Evolutionary conservation across 495 filamentous ascomycete species (phyloP).

Genomic region (Neurospora hispaniola): DNA sequence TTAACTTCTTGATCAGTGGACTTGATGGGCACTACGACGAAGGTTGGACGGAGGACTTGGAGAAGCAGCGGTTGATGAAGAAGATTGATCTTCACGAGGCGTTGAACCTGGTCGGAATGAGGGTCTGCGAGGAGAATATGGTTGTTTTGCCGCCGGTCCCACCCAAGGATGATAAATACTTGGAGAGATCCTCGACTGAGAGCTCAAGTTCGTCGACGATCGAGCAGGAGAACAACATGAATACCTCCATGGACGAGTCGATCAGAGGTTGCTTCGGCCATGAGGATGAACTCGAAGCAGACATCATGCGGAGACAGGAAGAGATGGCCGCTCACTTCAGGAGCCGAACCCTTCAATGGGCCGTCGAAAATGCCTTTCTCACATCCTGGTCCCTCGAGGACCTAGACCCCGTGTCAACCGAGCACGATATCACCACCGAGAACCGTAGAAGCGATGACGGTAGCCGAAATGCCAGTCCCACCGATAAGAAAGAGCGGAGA

Average conservation of each 20-base stretch:
- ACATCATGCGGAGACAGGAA: not conserved
- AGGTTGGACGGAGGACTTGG: not conserved
- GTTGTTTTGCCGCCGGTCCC: not conserved
- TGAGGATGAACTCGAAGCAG: not conserved
- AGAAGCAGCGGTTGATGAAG: not conserved
- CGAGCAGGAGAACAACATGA: not conserved
- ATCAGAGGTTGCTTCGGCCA: not conserved
- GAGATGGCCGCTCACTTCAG: not conserved
- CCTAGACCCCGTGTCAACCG: not conserved
- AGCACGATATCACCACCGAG: not conserved
- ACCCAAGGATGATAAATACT: not conserved
- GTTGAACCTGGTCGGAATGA: not conserved
- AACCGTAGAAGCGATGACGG: not conserved
- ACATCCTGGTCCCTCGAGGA: not conserved
- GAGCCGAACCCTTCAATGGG: not conserved
- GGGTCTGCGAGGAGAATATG: not conserved
- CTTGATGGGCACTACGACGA: not conserved
- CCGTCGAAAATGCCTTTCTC: not conserved
- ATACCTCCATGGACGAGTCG: not conserved
- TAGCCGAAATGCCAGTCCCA: not conserved
- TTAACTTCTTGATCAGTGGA: not conserved
- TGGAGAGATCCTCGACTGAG: not conserved
- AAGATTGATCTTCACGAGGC: not conserved
- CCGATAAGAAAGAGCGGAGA: not conserved
- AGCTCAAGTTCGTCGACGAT: not conserved